Evolutionary conservation across 2,329 filamentous ascomycete species (phyloP).

Genomic region (Sordariomycetes sp.): DNA sequence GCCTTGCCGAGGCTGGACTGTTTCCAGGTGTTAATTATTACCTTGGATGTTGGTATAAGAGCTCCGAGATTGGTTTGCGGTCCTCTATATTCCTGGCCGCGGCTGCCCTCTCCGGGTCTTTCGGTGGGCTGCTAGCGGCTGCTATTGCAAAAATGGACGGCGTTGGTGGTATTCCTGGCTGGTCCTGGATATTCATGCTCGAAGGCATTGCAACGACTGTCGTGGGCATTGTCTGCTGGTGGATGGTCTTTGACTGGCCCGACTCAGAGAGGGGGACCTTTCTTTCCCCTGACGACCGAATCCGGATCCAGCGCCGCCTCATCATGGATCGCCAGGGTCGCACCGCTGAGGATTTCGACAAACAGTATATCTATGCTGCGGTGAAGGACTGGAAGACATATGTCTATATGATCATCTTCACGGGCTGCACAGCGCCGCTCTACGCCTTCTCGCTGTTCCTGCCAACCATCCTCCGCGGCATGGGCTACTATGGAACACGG

Average conservation of each 20-base stretch:
- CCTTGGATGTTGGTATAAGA: constrained; percentile 74
- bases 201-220: constrained; percentile 62
- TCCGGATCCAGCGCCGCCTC: constrained; percentile 61
- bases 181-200: constrained; percentile 58
- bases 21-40: constrained; percentile 74
- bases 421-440: constrained; percentile 61
- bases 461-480: constrained; percentile 60
- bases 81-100: constrained; percentile 78
- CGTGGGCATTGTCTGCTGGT: constrained; percentile 59
- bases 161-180: constrained; percentile 42
- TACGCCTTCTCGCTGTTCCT: constrained; percentile 72
- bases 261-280: constrained; percentile 55
- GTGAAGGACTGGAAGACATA: constrained; percentile 81
- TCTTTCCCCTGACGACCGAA: constrained; percentile 57
- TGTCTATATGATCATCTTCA: constrained; percentile 63
- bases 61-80: constrained; percentile 69
- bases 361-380: constrained; percentile 59
- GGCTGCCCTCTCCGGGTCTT: constrained; percentile 68
- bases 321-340: constrained; percentile 61
- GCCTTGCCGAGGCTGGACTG: constrained; percentile 63
- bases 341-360: constrained; percentile 68
- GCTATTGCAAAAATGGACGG: constrained; percentile 62
- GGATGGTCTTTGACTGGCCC: constrained; percentile 76
- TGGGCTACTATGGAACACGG: constrained; percentile 27
- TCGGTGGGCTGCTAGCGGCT: constrained; percentile 63